Percentiles rank a stretch among this genome's conserved stretches.
Evolutionary conservation across 495 filamentous ascomycete species (phyloP).

Genomic region (Neurospora discreta): DNA sequence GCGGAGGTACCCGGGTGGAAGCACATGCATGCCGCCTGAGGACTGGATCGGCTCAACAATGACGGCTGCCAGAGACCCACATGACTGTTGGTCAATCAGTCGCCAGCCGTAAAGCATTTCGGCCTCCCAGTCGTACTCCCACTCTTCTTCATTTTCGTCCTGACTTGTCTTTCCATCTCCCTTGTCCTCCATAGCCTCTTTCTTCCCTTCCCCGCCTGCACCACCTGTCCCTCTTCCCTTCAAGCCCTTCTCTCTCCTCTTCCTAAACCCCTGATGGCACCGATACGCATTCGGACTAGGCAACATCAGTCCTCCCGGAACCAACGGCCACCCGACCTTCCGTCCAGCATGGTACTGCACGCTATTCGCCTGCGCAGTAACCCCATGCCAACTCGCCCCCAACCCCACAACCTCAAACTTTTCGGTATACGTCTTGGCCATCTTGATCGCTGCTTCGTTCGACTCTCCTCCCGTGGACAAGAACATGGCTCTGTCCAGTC

Average conservation of each 20-base stretch:
- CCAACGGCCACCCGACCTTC: constrained; percentile 30
- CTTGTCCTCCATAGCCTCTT: constrained; percentile 1
- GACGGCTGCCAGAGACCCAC: constrained; percentile 43
- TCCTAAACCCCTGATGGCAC: constrained; percentile 31
- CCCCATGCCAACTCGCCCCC: constrained; percentile 42
- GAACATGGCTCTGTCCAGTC: constrained; percentile 43
- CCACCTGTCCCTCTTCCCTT: constrained; percentile 19
- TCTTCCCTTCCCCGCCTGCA: too few relatives aligned
- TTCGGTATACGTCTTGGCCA: constrained; percentile 46
- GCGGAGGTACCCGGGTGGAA: constrained; percentile 35
- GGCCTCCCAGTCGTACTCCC: constrained; percentile 46
- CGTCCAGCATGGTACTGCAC: constrained; percentile 39
- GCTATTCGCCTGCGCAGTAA: constrained; percentile 31
- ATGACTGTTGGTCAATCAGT: constrained; percentile 40
- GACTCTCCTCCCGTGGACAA: constrained; percentile 44
- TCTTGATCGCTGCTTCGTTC: constrained; percentile 43
- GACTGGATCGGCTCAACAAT: constrained; percentile 46
- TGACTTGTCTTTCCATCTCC: constrained; percentile 26
- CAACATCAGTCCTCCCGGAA: constrained; percentile 28
- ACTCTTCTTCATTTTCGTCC: constrained; percentile 31
- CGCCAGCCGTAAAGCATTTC: constrained; percentile 45
- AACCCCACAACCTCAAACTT: constrained; percentile 47
- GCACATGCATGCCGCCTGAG: constrained; percentile 38
- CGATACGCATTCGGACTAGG: constrained; percentile 45
- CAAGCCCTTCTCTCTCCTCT: constrained; percentile 33